A percentile compares a stretch with the other conserved stretches of the same genome.
Conservation (phyloP, 2,329 filamentous ascomycete species). For the Byssothecium circinans region DNA sequence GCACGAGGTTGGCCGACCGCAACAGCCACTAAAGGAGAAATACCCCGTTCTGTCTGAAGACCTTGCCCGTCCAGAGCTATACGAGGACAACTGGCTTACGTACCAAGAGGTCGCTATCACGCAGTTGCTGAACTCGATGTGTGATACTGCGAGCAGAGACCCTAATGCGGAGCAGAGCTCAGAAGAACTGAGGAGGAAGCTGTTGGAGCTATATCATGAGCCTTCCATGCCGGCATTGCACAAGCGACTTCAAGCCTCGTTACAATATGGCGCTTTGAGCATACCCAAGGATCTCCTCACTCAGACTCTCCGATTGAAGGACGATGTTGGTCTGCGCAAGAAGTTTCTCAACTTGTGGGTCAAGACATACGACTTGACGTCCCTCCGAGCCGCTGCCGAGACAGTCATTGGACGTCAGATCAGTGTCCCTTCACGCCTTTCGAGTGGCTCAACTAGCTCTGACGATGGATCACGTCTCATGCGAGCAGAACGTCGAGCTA, state of each 20-base stretch:
- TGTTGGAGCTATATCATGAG: conserved; percentile 59
- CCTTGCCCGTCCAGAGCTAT: conserved; percentile 59
- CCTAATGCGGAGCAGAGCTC: conserved; percentile 31
- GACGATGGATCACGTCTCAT: conserved; percentile 39
- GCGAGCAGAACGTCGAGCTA: conserved; percentile 45
- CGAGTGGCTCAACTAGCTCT: conserved; percentile 38
- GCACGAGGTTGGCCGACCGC: conserved; percentile 34
- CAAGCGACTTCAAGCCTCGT: conserved; percentile 60
- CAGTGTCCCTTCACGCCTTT: conserved; percentile 39
- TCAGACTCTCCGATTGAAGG: conserved; percentile 51
- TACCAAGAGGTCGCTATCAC: conserved; percentile 64
- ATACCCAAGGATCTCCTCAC: conserved; percentile 56
- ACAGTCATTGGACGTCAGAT: conserved; percentile 61
- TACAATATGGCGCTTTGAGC: conserved; percentile 60
- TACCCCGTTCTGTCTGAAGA: conserved; percentile 60
- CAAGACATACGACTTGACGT: conserved; percentile 57
- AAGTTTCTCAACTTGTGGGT: conserved; percentile 61
- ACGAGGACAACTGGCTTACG: conserved; percentile 64
- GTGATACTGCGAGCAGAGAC: conserved; percentile 43
- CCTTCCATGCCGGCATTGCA: conserved; percentile 54
- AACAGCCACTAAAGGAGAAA: conserved; percentile 31
- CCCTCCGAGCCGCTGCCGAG: conserved; percentile 58
- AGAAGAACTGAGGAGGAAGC: conserved; percentile 48
- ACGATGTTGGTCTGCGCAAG: conserved; percentile 61
- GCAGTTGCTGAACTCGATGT: conserved; percentile 61